Conservation (phyloP, 2,329 filamentous ascomycete genomes). For the Aplosporella prunicola region DNA sequence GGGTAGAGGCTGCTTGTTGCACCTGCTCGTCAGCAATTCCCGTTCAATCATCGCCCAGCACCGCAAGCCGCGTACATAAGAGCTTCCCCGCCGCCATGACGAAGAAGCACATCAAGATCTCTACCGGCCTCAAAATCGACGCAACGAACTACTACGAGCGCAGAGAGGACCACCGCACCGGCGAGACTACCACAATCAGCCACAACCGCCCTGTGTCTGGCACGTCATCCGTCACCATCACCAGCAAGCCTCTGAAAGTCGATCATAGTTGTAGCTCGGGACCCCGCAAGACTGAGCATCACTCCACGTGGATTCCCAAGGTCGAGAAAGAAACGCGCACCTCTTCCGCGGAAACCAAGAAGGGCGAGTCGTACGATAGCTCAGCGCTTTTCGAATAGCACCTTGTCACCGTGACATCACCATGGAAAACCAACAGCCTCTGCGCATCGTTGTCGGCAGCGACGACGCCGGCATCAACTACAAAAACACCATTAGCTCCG, state of each 20-base stretch:
- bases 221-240: conserved; percentile 23
- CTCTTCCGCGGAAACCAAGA: conserved; percentile 4
- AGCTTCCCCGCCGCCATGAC: conserved; percentile 8
- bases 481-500: conserved; percentile 67
- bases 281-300: conserved; percentile 9
- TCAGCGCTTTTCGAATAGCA: conserved; percentile 5
- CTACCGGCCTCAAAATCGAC: conserved; percentile 9
- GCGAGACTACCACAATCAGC: conserved; percentile 27
- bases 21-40: conserved; percentile 3
- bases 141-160: conserved; percentile 9
- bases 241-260: conserved; percentile 28
- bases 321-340: conserved; percentile 7
- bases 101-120: conserved; percentile 11
- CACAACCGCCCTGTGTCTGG: conserved; percentile 24
- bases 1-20: conserved; percentile 3
- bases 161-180: conserved; percentile 12
- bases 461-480: conserved; percentile 69
- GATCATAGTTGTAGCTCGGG: conserved; percentile 9
- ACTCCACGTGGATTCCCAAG: conserved; percentile 8
- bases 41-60: conserved; percentile 2
- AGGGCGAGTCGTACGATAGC: conserved; percentile 19
- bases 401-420: conserved; percentile 2
- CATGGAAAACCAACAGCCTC: conserved; percentile 16
- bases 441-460: conserved; percentile 54
- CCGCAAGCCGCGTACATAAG: conserved; percentile 9